Base-by-base conservation (phyloP, 257 asterid genomes). In the Nicotiana paniculata region DNA sequence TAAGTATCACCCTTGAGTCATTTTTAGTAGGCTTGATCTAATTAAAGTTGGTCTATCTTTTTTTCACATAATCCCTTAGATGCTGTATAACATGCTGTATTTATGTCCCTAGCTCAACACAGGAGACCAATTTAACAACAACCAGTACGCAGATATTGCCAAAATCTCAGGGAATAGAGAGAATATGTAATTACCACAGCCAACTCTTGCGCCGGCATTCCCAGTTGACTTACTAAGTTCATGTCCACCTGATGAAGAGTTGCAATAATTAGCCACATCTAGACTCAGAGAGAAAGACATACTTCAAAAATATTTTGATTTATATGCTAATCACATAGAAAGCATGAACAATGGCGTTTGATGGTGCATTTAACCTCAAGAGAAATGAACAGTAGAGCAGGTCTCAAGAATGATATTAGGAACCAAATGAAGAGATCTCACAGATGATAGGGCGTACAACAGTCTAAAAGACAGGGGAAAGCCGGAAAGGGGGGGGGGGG, bases 161-260 rank as follows among this genome's bases (percentile, higher is more conserved):
- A n/a, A 37, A 70, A 39, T n/a, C 10, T 39, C 33, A n/a, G 1
- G n/a, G 66, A 80, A 33, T 67, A 33, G 11, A 46, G 59, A 72
- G 62, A 16, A 82, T 58, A 70, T n/a, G 85, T 26, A 63, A 82
- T 85, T 92, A 93, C 98, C 98, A 83, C 97, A 95, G 13, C 94
- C 98, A 51, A 95, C 89, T 88, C 98, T 90, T 82, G 98, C 98
- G 72, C 98, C 98, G 0, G 98, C 98, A 63, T 93, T 95, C 66
- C 98, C 97, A 57, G 97, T 95, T 57, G 95, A 86, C 89, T 91
- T 92, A 90, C 98, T 95, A 82, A 92, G 97, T 88, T 95, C 98
- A 82, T 95, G 98, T n/a, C 95, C 98, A 84, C 98, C 97, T 93
- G 88, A 77, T 80, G 75, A 55, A 82, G 58, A 66, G 33, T 53